phyloP scores from a whole-genome alignment of 495 filamentous ascomycete genomes.

The Ascodesmis nigricans region DNA sequence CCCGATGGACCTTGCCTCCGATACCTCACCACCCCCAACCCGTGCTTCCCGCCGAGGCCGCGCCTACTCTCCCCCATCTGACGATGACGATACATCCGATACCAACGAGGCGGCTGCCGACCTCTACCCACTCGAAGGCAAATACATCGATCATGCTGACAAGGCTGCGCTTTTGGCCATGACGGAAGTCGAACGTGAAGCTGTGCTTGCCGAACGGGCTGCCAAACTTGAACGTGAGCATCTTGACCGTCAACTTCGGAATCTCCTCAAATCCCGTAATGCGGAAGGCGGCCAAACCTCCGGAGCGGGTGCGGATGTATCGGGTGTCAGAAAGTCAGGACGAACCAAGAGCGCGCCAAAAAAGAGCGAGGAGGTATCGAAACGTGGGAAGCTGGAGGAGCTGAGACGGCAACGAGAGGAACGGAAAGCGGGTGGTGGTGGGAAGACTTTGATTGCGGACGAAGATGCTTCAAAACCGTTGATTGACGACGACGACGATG shows the following conservation, averaged over 20 bases:
- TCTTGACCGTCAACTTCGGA: slow-evolving; percentile 68
- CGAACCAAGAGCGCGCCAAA: slow-evolving; percentile 22
- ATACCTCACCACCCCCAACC: no score
- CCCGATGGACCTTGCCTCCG: slow-evolving; percentile 2
- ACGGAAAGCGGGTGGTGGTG: slow-evolving; percentile 59
- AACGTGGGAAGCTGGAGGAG: slow-evolving; percentile 60
- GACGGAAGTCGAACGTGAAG: slow-evolving; percentile 75
- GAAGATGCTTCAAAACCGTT: slow-evolving; percentile 67
- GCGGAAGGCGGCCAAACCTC: slow-evolving; percentile 30
- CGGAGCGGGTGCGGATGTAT: slow-evolving; percentile 24
- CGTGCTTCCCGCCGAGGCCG: no score
- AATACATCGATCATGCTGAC: slow-evolving; percentile 58
- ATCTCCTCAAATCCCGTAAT: slow-evolving; percentile 47
- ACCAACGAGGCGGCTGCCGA: slow-evolving; percentile 30
- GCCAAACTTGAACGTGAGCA: slow-evolving; percentile 54
- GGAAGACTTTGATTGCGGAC: slow-evolving; percentile 53
- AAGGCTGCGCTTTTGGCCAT: slow-evolving; percentile 65
- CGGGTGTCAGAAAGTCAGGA: slow-evolving; percentile 12
- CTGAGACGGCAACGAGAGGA: slow-evolving; percentile 43
- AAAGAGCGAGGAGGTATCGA: slow-evolving; percentile 32
- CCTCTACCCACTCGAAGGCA: slow-evolving; percentile 72
- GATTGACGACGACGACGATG: slow-evolving; percentile 47
- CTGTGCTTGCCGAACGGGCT: slow-evolving; percentile 72
- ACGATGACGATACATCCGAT: no score
- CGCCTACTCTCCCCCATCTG: no score